Evolutionary conservation across 148 eudicot genomes (phyloP).

Genomic region (Arctostaphylos glauca): DNA sequence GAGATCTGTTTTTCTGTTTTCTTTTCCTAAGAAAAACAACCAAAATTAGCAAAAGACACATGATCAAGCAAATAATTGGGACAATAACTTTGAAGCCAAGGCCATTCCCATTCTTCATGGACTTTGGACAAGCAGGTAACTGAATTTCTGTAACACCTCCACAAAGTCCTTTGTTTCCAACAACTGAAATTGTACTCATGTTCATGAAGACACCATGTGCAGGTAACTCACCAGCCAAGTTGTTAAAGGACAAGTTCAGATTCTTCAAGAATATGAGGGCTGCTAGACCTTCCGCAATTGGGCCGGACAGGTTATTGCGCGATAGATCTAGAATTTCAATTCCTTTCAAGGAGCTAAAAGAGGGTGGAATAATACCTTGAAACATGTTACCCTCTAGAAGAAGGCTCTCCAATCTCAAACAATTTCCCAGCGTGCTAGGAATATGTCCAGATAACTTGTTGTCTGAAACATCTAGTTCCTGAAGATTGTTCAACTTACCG

Average conservation of each 20-base stretch:
- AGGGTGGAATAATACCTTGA: not conserved
- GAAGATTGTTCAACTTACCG: too few relatives aligned
- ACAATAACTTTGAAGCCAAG: not conserved
- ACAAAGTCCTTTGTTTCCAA: slow-evolving; percentile 9
- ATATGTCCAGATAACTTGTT: slow-evolving; percentile 7
- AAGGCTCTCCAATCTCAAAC: slow-evolving; percentile 4
- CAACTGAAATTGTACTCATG: not conserved
- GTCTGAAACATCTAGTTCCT: too few relatives aligned
- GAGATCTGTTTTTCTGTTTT: not conserved
- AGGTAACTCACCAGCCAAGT: not conserved
- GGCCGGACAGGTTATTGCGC: not conserved
- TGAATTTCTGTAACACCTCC: slow-evolving; percentile 1
- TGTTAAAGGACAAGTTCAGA: slow-evolving; percentile 8
- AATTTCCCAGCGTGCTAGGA: slow-evolving; percentile 8
- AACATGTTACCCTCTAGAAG: slow-evolving; percentile 3
- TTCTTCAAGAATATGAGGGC: not conserved
- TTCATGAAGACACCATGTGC: not conserved
- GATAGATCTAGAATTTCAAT: not conserved
- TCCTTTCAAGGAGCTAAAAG: not conserved
- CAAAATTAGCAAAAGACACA: not conserved
- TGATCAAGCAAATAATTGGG: not conserved
- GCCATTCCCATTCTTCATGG: not conserved
- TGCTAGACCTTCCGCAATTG: slow-evolving; percentile 2
- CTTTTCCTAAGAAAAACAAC: not conserved
- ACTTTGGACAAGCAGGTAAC: not conserved